Evolutionary conservation across 345 rosid genomes (phyloP), one percentile per base, ranked within the genome.

Genomic region (Schrenkiella parvula): DNA sequence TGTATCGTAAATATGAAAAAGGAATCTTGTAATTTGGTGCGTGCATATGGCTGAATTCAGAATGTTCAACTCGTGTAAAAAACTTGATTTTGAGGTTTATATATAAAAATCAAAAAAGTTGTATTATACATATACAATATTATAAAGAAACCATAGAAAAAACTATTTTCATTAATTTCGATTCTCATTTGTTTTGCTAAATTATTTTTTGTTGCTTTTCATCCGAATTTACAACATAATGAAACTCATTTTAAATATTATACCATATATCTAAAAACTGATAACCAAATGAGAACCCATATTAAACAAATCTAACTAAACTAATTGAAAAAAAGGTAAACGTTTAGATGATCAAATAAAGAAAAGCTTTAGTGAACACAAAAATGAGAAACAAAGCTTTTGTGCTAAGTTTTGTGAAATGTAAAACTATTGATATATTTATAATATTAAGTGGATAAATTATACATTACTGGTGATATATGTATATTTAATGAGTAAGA

Each of bases 1-100:
- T 29, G 79, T 75, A 68, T 42, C 78, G 78, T 74, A 48, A 18
- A 50, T 2, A 8, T 67, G 63, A 56, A 74, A 74, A 74, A 51
- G 48, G 63, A 68, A 74, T 67, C 56, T 59, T 74, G 63, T 50
- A 66, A 66, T 38, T 31, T 57, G 72, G 72, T 61, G 72, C 72
- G 38, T 66, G 66, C 60, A 54, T 51, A n/a, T 52, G 70, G 50
- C 14, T 32, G 38, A 23, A 22, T 31, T 52, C 14, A 21, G 8
- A 29, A 28, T 61, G n/a, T 70, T 37, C 29, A 38, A 2, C 52
- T 22, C 47, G 19, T 57, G 28, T 37, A 7, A n/a, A 10, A 19
- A 39, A 29, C 8, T 17, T 42, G 17, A 10, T 47, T 47, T 47
- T 19, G n/a, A 47, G 11, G 22, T 47, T 19, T 10, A 21, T 47